Evolutionary conservation across 108 stramenopile species (phyloP).

Genomic region (Cyclotella distinguenda): DNA sequence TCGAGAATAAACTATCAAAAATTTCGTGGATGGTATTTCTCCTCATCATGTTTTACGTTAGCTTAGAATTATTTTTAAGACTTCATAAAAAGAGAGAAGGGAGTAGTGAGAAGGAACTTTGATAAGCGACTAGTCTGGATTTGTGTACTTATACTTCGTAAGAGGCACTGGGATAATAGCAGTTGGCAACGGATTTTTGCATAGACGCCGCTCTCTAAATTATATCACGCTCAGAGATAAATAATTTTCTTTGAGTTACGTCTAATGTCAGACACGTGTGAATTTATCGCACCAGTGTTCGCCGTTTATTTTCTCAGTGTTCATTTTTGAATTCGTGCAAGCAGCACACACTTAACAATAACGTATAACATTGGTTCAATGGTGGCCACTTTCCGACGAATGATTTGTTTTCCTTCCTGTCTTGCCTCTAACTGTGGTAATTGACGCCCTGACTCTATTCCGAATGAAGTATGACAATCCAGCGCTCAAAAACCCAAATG

Average conservation of each 20-base stretch:
- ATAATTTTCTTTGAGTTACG: too few relatives aligned
- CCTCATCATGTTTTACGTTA: conserved; percentile 14
- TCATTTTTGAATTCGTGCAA: not conserved
- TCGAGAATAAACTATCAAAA: too few relatives aligned
- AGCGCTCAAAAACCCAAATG: conserved; percentile 42
- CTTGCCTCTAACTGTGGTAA: conserved; percentile 22
- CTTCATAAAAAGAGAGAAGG: conserved; percentile 8
- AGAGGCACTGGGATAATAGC: too few relatives aligned
- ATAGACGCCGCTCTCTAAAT: too few relatives aligned
- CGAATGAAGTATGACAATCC: conserved; percentile 39
- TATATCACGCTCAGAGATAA: too few relatives aligned
- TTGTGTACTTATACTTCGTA: too few relatives aligned
- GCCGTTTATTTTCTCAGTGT: not conserved
- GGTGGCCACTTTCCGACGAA: not conserved
- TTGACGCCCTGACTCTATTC: conserved; percentile 37
- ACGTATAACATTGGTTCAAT: too few relatives aligned
- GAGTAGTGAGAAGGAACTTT: not conserved
- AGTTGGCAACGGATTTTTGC: too few relatives aligned
- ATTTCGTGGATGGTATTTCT: conserved; percentile 12
- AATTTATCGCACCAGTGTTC: too few relatives aligned
- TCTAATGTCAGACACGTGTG: too few relatives aligned
- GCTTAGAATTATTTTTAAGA: conserved; percentile 13
- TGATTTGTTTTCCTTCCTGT: conserved; percentile 1
- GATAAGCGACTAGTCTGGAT: too few relatives aligned
- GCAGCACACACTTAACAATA: too few relatives aligned